These are phyloP conservation scores for Misopates orontium DNA, from an alignment of 257 asterid species.

Conservation along the genomic window DNA sequence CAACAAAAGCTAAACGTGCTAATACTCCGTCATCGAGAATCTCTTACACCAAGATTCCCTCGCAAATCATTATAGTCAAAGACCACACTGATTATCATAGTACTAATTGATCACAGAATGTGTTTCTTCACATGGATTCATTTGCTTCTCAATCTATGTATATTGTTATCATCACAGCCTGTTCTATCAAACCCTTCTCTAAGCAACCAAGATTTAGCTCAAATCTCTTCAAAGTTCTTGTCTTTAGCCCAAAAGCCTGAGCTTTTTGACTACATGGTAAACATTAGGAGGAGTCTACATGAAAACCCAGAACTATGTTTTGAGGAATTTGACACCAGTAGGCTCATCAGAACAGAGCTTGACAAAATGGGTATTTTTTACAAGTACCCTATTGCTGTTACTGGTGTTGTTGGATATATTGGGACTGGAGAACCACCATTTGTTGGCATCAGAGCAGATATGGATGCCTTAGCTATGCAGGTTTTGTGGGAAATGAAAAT, in stretches of 20 bases:
- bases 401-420: slow-evolving; percentile 62
- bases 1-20: too few species aligned
- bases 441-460: slow-evolving; percentile 72
- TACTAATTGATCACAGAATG: slow-evolving; percentile 29
- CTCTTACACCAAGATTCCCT: too few species aligned
- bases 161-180: slow-evolving; percentile 24
- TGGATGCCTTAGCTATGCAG: slow-evolving; percentile 72
- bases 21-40: too few species aligned
- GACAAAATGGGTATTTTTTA: slow-evolving; percentile 57
- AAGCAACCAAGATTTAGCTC: slow-evolving; percentile 31
- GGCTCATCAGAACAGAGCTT: slow-evolving; percentile 60
- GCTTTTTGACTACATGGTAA: slow-evolving; percentile 55
- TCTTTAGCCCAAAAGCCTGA: slow-evolving; percentile 47
- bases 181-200: slow-evolving; percentile 31
- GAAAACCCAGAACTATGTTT: slow-evolving; percentile 71
- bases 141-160: slow-evolving; percentile 28
- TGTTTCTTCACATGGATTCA: slow-evolving; percentile 31
- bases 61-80: too few species aligned
- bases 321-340: slow-evolving; percentile 70
- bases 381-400: slow-evolving; percentile 56
- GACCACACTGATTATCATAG: too few species aligned
- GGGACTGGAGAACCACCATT: slow-evolving; percentile 68
- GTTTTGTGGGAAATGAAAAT: slow-evolving; percentile 20
- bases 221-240: slow-evolving; percentile 47
- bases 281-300: slow-evolving; percentile 55